Evolutionary conservation across 2,329 filamentous ascomycete species (phyloP), one percentile per base, ranked within the genome.

Genomic region (Botrytis hyacinthi): DNA sequence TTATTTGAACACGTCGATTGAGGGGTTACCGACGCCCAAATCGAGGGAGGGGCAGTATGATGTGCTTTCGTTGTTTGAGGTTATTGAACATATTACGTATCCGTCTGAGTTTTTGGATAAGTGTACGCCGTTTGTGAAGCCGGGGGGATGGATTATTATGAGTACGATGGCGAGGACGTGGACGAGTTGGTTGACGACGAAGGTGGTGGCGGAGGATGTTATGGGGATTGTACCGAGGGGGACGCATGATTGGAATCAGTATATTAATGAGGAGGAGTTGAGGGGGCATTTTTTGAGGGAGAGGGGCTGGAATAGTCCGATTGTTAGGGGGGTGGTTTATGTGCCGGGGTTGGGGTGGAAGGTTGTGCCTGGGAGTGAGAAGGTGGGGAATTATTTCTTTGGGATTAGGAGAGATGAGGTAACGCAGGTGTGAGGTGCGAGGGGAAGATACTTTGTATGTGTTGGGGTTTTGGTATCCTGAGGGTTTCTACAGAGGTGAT

Each of bases 241-340:
- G 2, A 99, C 96, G 65, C 96, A 99, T 83, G 94, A 98, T 82
- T 99, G 96, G 96, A 87, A 87, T 76, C 97, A 98, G 84, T 99
- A 98, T 83, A 91, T 99, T 77, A 96, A 98, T 80, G 92, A 93
- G 76, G 85, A 88, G 22, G 95, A 98, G 86, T 82, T 97, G 80
- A 84, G 87, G 77, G 83, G 81, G 1, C 86, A 87, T 81, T 88
- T 91, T 77, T 81, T 84, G 71, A 83, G 81, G 73, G 84, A 84
- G 77, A 82, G 84, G 74, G 86, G 84, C 1, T 95, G 91, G 91
- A 87, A 85, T 81, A 85, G 80, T 77, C 86, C 86, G 57, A 84
- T 84, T 79, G 87, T 91, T 75, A 90, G 93, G 86, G 96, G 96
- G 0, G 93, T 97, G 14, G 86, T 97, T 66, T 99, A 97, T 84